These are phyloP conservation scores for Speleostelium caveatum DNA, from an alignment of 78 protist species.

Conservation along the genomic window DNA sequence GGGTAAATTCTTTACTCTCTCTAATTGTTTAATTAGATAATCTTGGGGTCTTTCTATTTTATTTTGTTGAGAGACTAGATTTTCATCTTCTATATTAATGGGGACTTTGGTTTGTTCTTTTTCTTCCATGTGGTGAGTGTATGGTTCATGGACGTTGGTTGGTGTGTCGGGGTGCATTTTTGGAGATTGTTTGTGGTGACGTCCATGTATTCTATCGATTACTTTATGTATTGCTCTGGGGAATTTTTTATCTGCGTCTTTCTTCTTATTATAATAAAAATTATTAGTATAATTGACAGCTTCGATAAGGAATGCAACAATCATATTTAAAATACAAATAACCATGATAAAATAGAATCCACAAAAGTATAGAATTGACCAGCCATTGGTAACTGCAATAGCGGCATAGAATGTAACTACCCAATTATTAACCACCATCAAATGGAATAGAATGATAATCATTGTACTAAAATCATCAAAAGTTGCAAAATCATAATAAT, in stretches of 20 bases:
- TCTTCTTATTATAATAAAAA: constrained; percentile 52
- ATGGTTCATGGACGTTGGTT: background rate
- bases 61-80: too few species aligned
- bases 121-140: too few species aligned
- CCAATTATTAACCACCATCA: constrained; percentile 83
- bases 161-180: background rate
- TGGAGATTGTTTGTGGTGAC: too few species aligned
- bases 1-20: constrained; percentile 9
- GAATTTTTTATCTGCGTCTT: too few species aligned
- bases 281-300: constrained; percentile 69
- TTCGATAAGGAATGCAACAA: constrained; percentile 68
- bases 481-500: constrained; percentile 54
- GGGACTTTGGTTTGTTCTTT: too few species aligned
- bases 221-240: too few species aligned
- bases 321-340: constrained; percentile 48
- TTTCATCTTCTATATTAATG: too few species aligned
- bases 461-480: constrained; percentile 25
- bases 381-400: constrained; percentile 37
- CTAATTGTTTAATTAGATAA: constrained; percentile 34
- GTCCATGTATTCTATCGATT: too few species aligned
- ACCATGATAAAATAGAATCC: constrained; percentile 37
- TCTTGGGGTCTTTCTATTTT: constrained; percentile 27
- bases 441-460: constrained; percentile 55
- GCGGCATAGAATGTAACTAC: constrained; percentile 61
- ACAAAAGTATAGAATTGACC: constrained; percentile 70